Conservation (phyloP, 805 yeast genomes). For the Cyberlindnera subsufficiens region DNA sequence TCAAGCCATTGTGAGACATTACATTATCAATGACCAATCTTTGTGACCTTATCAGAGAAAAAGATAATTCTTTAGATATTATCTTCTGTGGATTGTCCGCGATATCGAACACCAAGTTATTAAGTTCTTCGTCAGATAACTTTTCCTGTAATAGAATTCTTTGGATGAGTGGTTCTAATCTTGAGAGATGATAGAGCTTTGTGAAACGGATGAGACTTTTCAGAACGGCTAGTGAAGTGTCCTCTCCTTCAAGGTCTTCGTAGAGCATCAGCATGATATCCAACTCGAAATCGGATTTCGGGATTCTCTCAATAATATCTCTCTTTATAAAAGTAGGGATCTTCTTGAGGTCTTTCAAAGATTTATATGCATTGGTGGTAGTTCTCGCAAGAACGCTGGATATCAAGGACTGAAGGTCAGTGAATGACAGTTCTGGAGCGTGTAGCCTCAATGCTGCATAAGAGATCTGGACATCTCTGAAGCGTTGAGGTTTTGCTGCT, state of each 20-base stretch:
- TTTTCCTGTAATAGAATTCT: constrained; percentile 4
- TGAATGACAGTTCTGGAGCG: constrained; percentile 2
- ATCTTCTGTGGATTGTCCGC: constrained; percentile 4
- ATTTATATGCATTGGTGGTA: constrained; percentile 29
- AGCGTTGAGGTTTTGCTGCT: neutral
- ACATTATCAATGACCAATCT: constrained; percentile 5
- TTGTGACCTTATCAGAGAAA: constrained; percentile 6
- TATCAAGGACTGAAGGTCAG: constrained; percentile 11
- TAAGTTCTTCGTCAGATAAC: constrained; percentile 3
- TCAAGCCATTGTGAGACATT: neutral
- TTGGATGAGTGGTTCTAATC: constrained; percentile 2
- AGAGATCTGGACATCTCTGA: constrained; percentile 3
- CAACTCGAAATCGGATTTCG: constrained; percentile 14
- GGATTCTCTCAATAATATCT: constrained; percentile 33
- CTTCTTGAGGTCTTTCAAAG: constrained; percentile 24
- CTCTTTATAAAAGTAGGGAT: constrained; percentile 35
- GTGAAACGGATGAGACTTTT: constrained; percentile 9
- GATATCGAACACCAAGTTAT: constrained; percentile 5
- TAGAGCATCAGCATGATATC: constrained; percentile 7
- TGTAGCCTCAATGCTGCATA: constrained; percentile 2
- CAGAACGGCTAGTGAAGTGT: neutral
- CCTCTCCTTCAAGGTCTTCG: neutral
- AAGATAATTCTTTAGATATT: constrained; percentile 7
- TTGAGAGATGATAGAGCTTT: constrained; percentile 9
- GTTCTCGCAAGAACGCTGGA: constrained; percentile 26